These are phyloP conservation scores for Herpetomonas samuelpessoai DNA, from an alignment of 208 protist species.

Conservation along the genomic window DNA sequence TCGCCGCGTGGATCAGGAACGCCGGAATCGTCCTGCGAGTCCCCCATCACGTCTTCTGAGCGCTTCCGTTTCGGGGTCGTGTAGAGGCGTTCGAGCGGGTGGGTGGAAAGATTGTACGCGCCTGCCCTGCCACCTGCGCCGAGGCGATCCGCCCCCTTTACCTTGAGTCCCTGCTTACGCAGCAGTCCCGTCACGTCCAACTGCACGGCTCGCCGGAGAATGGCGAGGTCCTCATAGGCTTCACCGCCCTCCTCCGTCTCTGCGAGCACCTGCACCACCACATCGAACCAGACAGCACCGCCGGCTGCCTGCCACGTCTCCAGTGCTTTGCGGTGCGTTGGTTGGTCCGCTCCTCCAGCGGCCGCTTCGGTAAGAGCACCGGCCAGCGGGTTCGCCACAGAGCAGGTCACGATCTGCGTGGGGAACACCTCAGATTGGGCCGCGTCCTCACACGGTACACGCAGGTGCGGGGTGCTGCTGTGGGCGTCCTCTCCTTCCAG, in stretches of 20 bases:
- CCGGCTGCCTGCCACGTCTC: slow-evolving; percentile 2
- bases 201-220: slow-evolving; percentile 49
- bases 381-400: slow-evolving; percentile 35
- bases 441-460: slow-evolving; percentile 31
- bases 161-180: slow-evolving; percentile 2
- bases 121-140: slow-evolving; percentile 21
- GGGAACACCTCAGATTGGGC: slow-evolving; percentile 50
- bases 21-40: slow-evolving; percentile 9
- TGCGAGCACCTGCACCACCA: slow-evolving; percentile 2
- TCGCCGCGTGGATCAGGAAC: background rate
- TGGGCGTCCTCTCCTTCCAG: background rate
- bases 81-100: background rate
- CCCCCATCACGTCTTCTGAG: background rate
- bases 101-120: slow-evolving; percentile 56
- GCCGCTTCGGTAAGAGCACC: no score
- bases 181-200: slow-evolving; percentile 23
- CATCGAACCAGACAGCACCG: slow-evolving; percentile 32
- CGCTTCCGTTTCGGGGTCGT: background rate
- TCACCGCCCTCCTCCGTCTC: slow-evolving; percentile 5
- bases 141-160: slow-evolving; percentile 8
- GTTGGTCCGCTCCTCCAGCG: background rate
- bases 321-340: background rate
- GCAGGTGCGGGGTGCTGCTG: slow-evolving; percentile 1
- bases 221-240: background rate
- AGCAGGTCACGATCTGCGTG: slow-evolving; percentile 57